These are phyloP conservation scores for Solanum sejunctum DNA, from an alignment of 257 asterid genomes.

Conservation along the genomic window DNA sequence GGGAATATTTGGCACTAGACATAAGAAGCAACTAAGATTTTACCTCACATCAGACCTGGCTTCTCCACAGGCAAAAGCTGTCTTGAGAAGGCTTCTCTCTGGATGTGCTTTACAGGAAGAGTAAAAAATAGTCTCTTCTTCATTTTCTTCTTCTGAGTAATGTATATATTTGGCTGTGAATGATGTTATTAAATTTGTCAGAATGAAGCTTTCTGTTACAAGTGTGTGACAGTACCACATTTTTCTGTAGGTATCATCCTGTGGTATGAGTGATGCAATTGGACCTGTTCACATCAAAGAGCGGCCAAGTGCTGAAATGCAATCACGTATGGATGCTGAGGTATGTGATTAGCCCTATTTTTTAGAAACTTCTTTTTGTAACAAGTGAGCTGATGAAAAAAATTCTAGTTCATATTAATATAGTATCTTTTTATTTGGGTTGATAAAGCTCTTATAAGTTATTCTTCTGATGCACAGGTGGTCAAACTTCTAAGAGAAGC, in stretches of 20 bases:
- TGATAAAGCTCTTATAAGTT: neutral
- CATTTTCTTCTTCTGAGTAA: neutral
- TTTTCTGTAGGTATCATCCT: slow-evolving; percentile 46
- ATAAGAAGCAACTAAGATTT: neutral
- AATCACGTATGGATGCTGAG: slow-evolving; percentile 89
- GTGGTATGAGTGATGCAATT: slow-evolving; percentile 94
- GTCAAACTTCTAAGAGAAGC: slow-evolving; percentile 84
- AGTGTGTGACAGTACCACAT: neutral
- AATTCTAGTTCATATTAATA: neutral
- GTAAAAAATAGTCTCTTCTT: neutral
- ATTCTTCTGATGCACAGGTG: slow-evolving; percentile 39
- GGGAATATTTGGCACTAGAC: neutral
- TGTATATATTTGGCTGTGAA: neutral
- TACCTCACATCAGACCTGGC: neutral
- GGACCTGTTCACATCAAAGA: slow-evolving; percentile 93
- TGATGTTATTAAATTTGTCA: neutral
- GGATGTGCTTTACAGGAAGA: neutral
- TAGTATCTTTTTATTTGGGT: neutral
- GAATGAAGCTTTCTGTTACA: neutral
- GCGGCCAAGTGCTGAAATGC: slow-evolving; percentile 93
- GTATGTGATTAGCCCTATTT: slow-evolving; percentile 22
- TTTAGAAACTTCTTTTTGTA: neutral
- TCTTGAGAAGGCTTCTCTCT: neutral
- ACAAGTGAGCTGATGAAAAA: neutral
- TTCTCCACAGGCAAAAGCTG: neutral